Evolutionary conservation across 2,329 filamentous ascomycete species (phyloP), one percentile per base, ranked within the genome.

Genomic region (Coniochaeta hoffmannii): DNA sequence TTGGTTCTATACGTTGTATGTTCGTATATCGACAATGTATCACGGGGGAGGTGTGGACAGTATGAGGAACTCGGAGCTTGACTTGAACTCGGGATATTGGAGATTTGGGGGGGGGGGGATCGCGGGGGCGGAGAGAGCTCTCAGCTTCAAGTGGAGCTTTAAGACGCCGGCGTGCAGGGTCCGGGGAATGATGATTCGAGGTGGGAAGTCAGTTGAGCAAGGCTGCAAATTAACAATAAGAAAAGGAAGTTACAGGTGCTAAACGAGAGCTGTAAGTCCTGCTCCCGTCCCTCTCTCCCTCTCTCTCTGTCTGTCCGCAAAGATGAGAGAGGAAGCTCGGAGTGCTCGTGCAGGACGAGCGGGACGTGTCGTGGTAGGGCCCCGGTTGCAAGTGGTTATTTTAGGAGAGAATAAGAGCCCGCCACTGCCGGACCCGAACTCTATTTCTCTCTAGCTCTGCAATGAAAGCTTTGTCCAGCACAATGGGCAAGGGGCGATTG

Each of bases 361-460:
- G 30, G 30, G 30, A 32, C 30, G 30, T 32, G 30, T 32, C n/a
- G n/a, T n/a, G n/a, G n/a, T n/a, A n/a, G 26, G 12, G 38, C 22
- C 41, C 41, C 22, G 24, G 24, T 26, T 46, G 22, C 41, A 22
- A 26, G 22, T 28, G 22, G 41, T 46, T 46, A 46, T 46, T 46
- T 46, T 46, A 28, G 41, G 41, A 46, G 41, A 46, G n/a, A n/a
- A n/a, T n/a, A 46, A 26, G 41, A 46, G 41, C 41, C 24, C 41
- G 41, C 41, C 41, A 46, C 41, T 26, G 41, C 41, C 41, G 41
- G 41, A 19, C 41, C 11, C 5, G 19, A 46, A 46, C 41, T 46
- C 26, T 46, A 46, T 46, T 46, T 46, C 41, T n/a, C 22, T 28
- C 7, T 46, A 46, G 41, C 41, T 46, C 41, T 26, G 22, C 22